Percentiles rank a stretch among this genome's conserved stretches.
These are phyloP conservation scores for Aspergillus ostianus DNA, from an alignment of 495 filamentous ascomycete species.

Conservation along the genomic window DNA sequence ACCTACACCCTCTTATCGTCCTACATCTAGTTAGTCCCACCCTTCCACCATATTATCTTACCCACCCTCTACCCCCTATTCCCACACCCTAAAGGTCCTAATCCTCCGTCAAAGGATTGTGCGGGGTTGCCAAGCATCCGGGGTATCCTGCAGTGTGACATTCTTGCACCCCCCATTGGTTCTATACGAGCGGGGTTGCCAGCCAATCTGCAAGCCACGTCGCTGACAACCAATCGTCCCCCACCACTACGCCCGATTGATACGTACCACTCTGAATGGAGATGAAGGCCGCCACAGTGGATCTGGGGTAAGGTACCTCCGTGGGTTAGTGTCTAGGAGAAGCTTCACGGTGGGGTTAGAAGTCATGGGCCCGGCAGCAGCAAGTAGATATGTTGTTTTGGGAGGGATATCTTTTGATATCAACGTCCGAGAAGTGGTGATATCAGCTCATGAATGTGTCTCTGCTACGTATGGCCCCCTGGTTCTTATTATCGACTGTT, in stretches of 20 bases:
- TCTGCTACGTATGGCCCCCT: background rate
- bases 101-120: no score
- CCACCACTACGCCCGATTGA: background rate
- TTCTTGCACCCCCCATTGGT: background rate
- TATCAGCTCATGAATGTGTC: slow-evolving; percentile 5
- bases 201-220: slow-evolving; percentile 7
- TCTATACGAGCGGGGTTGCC: slow-evolving; percentile 10
- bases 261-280: background rate
- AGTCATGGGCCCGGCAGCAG: background rate
- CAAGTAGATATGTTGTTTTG: no score
- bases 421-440: background rate
- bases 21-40: background rate
- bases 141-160: slow-evolving; percentile 11
- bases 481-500: no score
- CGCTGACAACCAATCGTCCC: background rate
- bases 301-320: slow-evolving; percentile 10
- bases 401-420: background rate
- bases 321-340: slow-evolving; percentile 2
- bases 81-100: no score
- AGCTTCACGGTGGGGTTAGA: background rate
- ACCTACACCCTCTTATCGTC: no score
- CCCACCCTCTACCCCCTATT: no score
- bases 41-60: no score
- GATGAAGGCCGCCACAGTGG: slow-evolving; percentile 7
- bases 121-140: slow-evolving; percentile 19